These are phyloP conservation scores for Wallacemonas sp. DNA, from an alignment of 208 protist genomes.

Conservation along the genomic window DNA sequence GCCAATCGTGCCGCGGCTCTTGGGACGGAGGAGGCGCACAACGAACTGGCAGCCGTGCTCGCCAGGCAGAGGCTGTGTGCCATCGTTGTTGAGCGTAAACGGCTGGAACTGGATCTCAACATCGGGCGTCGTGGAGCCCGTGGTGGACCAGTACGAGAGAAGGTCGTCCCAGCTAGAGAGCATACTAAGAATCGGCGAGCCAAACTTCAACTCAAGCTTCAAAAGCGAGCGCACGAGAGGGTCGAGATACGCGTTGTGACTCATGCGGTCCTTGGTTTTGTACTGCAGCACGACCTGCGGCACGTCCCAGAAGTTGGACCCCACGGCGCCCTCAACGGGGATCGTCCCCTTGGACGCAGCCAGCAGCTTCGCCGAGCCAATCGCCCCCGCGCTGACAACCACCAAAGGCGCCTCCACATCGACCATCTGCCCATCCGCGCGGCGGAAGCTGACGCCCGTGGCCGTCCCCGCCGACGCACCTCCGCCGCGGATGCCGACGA, in stretches of 20 bases:
- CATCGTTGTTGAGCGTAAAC: constrained; percentile 82
- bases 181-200: constrained; percentile 41
- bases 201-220: constrained; percentile 34
- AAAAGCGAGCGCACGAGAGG: constrained; percentile 53
- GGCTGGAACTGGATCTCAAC: constrained; percentile 81
- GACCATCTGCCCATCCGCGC: constrained; percentile 38
- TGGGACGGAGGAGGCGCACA: constrained; percentile 59
- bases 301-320: constrained; percentile 73
- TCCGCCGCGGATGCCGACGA: constrained; percentile 43
- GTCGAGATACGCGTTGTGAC: constrained; percentile 77
- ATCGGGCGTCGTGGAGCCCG: constrained; percentile 33
- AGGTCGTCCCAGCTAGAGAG: constrained; percentile 83
- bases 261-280: constrained; percentile 50
- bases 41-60: constrained; percentile 80
- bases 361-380: constrained; percentile 66
- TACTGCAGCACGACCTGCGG: constrained; percentile 85
- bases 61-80: constrained; percentile 41
- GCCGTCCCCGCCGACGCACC: constrained; percentile 26
- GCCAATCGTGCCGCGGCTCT: constrained; percentile 57
- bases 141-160: constrained; percentile 66
- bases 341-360: constrained; percentile 46
- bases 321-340: constrained; percentile 35
- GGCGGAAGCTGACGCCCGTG: constrained; percentile 50
- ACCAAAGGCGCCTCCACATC: constrained; percentile 54
- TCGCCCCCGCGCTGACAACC: constrained; percentile 59